Evolutionary conservation across 441 rosid genomes (phyloP), one percentile per base, ranked within the genome.

Genomic region (Theobroma grandiflorum): DNA sequence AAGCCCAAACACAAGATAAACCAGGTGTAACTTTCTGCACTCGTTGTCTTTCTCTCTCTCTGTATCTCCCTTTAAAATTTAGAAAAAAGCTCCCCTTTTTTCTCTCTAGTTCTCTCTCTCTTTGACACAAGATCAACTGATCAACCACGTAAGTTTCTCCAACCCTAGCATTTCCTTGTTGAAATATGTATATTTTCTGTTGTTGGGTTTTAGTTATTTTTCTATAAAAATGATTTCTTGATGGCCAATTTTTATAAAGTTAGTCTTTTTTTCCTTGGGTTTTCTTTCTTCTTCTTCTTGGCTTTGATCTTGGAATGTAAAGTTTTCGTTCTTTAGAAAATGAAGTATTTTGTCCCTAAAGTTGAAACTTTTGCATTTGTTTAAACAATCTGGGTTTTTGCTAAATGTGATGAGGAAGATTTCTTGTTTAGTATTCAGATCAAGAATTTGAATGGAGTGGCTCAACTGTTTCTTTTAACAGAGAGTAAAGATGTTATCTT

Each of bases 141-240:
- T 63, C 43, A 8, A 12, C 20, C 38, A 4, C 57, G 72, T 64
- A 64, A 33, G 72, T 45, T 35, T 64, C 62, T 49, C 31, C 31
- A 63, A 76, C 70, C 37, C 70, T 76, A 45, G 4, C 66, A 57
- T 75, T 75, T 61, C 26, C 58, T 74, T 57, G 31, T 62, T 58
- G 45, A 75, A 62, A 26, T 61, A 40, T 75, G 26, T 26, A 26
- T 20, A 14, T 18, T 22, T 45, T 45, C 58, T 75, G 52, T 14
- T 57, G 69, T 38, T 38, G 26, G 31, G 43, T 61, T 61, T 18
- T 9, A 61, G 3, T 61, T 14, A 8, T 62, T 75, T 57, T 55
- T 31, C 22, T 11, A 26, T 49, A 31, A 31, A 45, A 38, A 22
- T 26, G 2, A 9, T 43, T 75, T 15, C 69, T 62, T 75, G 70